Evolutionary conservation across 1,139 yeast genomes (phyloP).

Genomic region (Tardiomyces depauwii): DNA sequence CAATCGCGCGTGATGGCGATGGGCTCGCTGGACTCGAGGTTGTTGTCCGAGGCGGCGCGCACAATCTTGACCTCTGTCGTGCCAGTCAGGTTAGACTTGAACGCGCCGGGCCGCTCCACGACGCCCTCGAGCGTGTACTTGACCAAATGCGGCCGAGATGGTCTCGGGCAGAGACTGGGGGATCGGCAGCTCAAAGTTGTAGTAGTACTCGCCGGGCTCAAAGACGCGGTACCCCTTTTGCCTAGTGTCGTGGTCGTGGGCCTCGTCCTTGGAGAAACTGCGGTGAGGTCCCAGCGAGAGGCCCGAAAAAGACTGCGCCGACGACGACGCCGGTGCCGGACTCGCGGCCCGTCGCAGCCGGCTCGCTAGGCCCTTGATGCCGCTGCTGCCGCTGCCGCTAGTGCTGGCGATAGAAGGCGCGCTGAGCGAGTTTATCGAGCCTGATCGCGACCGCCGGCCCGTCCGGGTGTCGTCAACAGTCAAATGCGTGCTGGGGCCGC

Average conservation of each 20-base stretch:
- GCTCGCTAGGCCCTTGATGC: constrained; percentile 9
- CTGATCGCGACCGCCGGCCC: neutral
- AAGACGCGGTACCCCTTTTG: constrained; percentile 34
- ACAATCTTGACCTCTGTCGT: constrained; percentile 53
- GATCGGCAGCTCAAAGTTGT: constrained; percentile 82
- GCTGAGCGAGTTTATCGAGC: neutral
- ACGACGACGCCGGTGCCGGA: constrained; percentile 9
- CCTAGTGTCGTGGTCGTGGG: constrained; percentile 21
- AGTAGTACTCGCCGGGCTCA: constrained; percentile 79
- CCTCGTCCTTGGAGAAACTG: constrained; percentile 13
- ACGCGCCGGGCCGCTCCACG: constrained; percentile 71
- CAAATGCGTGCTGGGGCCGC: neutral
- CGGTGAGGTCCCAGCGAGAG: constrained; percentile 15
- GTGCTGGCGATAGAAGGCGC: constrained; percentile 2
- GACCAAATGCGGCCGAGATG: constrained; percentile 70
- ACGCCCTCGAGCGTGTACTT: constrained; percentile 56
- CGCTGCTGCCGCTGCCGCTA: constrained; percentile 4
- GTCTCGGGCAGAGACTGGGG: constrained; percentile 80
- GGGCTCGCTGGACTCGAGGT: constrained; percentile 85
- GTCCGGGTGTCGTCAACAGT: neutral
- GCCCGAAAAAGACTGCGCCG: constrained; percentile 4
- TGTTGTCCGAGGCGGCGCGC: constrained; percentile 66
- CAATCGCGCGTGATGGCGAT: constrained; percentile 83
- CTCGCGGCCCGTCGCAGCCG: constrained; percentile 12
- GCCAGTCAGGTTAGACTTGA: constrained; percentile 64